phyloP scores from a whole-genome alignment of 2,329 filamentous ascomycete species.

The Pezicula radicicola region DNA sequence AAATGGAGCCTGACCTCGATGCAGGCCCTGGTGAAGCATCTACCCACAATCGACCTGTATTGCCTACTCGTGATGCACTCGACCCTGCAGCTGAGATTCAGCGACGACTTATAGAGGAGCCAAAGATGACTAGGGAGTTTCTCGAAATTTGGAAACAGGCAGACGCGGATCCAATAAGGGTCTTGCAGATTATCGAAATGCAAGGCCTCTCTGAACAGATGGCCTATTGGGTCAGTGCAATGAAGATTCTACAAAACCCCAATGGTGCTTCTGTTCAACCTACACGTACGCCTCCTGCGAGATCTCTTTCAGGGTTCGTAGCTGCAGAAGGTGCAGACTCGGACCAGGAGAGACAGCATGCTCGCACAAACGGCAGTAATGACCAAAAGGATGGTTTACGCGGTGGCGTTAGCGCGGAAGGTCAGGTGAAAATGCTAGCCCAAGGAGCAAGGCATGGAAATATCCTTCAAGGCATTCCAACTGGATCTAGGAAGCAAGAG shows the following conservation, averaged over 20 bases:
- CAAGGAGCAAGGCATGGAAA: no score
- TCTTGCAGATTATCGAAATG: conserved; percentile 58
- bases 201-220: conserved; percentile 58
- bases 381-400: no score
- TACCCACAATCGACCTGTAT: conserved; percentile 7
- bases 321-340: no score
- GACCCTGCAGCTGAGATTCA: conserved; percentile 25
- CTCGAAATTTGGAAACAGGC: conserved; percentile 57
- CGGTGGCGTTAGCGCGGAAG: background rate
- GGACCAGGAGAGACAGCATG: no score
- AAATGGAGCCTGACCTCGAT: background rate
- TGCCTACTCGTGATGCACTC: conserved; percentile 18
- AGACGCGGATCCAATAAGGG: conserved; percentile 54
- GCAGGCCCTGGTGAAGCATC: conserved; percentile 6
- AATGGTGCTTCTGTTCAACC: conserved; percentile 10
- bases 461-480: no score
- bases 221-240: conserved; percentile 55
- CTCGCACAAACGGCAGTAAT: no score
- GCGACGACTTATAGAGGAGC: conserved; percentile 21
- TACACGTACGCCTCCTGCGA: no score
- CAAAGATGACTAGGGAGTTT: conserved; percentile 36
- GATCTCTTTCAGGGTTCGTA: no score
- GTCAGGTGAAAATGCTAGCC: no score
- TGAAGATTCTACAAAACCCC: conserved; percentile 30
- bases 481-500: no score